Evolutionary conservation across 805 yeast genomes (phyloP), one percentile per base, ranked within the genome.

Genomic region (Hyphopichia homilentoma): DNA sequence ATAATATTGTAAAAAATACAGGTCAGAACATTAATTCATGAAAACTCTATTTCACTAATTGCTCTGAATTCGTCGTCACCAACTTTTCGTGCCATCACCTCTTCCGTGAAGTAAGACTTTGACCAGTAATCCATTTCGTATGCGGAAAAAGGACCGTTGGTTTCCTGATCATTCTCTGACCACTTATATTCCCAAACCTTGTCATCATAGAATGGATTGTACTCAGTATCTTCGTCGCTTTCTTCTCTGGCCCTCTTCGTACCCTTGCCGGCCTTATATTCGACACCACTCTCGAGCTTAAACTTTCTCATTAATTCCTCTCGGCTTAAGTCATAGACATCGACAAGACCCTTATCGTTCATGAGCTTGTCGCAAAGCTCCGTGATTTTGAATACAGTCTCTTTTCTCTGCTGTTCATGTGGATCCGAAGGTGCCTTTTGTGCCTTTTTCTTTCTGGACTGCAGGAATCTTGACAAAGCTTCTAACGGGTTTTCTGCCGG

Each of bases 401-500:
- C 13, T 24, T 50, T 65, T 14, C 45, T 38, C 1, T 27, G 21
- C 32, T 59, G 58, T 11, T 54, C 46, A 3, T 39, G 27, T 17
- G 23, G 20, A 36, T 25, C 41, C 22, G 27, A 43, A 32, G 32
- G 44, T 17, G 20, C 30, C 22, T 24, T 35, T 13, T 4, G 20
- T 18, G 9, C 35, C 29, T 43, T 44, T 35, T 39, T 38, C 43
- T 37, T 38, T 28, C 43, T 27, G 35, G 42, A 44, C 56, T 30
- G 44, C 37, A 33, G 7, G 56, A 57, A 39, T 65, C 62, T 43
- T 44, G 74, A 49, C 21, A 81, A 51, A 1, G 77, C 72, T 44
- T 81, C 85, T 50, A 75, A 40, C 2, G 81, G 70, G 0, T 78
- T 68, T 45, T 81, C 88, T 3, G 73, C 78, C 0, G 82, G 77